These are phyloP conservation scores for Lophiostoma macrostomum DNA, from an alignment of 495 filamentous ascomycete species.

Conservation along the genomic window DNA sequence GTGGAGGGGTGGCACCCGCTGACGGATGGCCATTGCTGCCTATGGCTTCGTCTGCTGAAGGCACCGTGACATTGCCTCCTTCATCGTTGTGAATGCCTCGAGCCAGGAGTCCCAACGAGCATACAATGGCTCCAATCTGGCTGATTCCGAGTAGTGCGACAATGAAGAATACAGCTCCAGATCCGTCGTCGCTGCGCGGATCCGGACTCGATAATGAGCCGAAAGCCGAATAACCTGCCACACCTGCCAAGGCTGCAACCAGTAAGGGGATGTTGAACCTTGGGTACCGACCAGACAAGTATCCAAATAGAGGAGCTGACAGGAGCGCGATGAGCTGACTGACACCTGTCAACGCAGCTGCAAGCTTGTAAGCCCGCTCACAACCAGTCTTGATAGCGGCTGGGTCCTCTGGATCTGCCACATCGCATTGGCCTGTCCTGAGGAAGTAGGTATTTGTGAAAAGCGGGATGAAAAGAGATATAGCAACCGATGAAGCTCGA, in stretches of 20 bases:
- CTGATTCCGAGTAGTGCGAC: slow-evolving; percentile 78
- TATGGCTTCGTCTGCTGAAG: neutral
- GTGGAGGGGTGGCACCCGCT: slow-evolving; percentile 21
- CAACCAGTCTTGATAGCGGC: slow-evolving; percentile 76
- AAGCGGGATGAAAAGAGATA: slow-evolving; percentile 89
- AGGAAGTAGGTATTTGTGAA: slow-evolving; percentile 89
- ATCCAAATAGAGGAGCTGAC: slow-evolving; percentile 83
- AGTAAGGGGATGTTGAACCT: slow-evolving; percentile 71
- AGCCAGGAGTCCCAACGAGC: slow-evolving; percentile 79
- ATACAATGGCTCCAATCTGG: slow-evolving; percentile 95
- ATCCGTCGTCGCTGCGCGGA: slow-evolving; percentile 58
- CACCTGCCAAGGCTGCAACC: slow-evolving; percentile 64
- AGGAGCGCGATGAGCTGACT: slow-evolving; percentile 84
- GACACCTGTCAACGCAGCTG: slow-evolving; percentile 78
- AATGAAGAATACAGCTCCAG: slow-evolving; percentile 65
- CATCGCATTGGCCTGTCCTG: slow-evolving; percentile 69
- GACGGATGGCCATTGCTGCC: slow-evolving; percentile 8
- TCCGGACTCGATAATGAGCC: slow-evolving; percentile 68
- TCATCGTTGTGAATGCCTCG: slow-evolving; percentile 61
- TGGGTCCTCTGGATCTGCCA: slow-evolving; percentile 45
- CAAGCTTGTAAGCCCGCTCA: slow-evolving; percentile 76
- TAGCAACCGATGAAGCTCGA: slow-evolving; percentile 90
- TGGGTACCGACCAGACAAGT: slow-evolving; percentile 59
- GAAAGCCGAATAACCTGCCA: slow-evolving; percentile 73
- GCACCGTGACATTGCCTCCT: slow-evolving; percentile 44